phyloP scores from a whole-genome alignment of 1,139 yeast species.

The Yamadazyma jaroonii region DNA sequence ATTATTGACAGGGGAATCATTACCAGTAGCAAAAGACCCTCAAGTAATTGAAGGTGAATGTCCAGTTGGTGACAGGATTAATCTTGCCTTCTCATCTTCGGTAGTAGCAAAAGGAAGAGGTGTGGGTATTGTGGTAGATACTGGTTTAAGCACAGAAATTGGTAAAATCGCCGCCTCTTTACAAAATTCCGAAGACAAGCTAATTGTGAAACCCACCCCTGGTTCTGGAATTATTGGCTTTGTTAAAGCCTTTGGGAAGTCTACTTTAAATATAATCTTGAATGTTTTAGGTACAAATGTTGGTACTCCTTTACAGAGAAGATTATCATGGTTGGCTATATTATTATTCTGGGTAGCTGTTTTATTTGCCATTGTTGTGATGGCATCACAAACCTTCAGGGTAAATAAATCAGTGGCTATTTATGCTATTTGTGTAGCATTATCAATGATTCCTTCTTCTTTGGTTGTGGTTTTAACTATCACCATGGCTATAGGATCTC shows the following conservation, averaged over 20 bases:
- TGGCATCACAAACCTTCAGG: conserved; percentile 33
- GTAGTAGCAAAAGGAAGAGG: conserved; percentile 49
- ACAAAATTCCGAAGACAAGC: conserved; percentile 10
- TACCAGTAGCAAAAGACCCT: conserved; percentile 7
- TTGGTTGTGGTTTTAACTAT: conserved; percentile 54
- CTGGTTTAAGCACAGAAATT: conserved; percentile 48
- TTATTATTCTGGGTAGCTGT: conserved; percentile 38
- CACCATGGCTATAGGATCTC: conserved; percentile 49
- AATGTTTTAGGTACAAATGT: conserved; percentile 8
- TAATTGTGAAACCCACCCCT: conserved; percentile 13
- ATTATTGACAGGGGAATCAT: conserved; percentile 49
- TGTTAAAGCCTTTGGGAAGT: conserved; percentile 35
- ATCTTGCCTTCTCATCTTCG: conserved; percentile 45
- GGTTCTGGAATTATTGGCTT: conserved; percentile 31
- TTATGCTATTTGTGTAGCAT: conserved; percentile 43
- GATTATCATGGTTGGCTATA: conserved; percentile 21
- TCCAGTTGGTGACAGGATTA: conserved; percentile 40
- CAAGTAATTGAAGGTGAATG: conserved; percentile 18
- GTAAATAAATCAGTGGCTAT: conserved; percentile 43
- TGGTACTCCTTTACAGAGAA: conserved; percentile 27
- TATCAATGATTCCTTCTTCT: conserved; percentile 56
- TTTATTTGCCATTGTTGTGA: conserved; percentile 38
- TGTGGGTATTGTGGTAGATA: conserved; percentile 42
- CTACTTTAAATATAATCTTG: conserved; percentile 15
- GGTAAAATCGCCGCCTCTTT: conserved; percentile 43